A percentile compares a stretch with the other conserved stretches of the same genome.
phyloP scores from a whole-genome alignment of 2,329 filamentous ascomycete species.

The Neofusicoccum parvum region DNA sequence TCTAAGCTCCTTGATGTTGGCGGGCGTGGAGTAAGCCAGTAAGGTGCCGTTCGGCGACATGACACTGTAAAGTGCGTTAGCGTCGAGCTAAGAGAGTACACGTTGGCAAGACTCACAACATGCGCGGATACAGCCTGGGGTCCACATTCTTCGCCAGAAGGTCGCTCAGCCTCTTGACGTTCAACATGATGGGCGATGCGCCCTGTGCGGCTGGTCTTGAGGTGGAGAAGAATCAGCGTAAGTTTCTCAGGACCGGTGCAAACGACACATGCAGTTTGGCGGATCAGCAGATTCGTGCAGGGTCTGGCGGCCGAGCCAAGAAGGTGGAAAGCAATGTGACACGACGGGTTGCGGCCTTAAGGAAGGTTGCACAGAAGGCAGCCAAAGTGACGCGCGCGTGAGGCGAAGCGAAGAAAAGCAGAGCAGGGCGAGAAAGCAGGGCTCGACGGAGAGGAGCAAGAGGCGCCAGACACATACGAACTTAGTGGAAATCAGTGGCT shows the following conservation, averaged over 20 bases:
- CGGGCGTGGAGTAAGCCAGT: conserved; percentile 51
- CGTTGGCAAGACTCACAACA: conserved; percentile 37
- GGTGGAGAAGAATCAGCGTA: conserved; percentile 11
- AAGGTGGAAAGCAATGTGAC: conserved; percentile 10
- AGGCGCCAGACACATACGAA: background rate
- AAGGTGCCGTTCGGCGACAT: conserved; percentile 56
- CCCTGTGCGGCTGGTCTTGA: conserved; percentile 7
- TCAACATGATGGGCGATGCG: conserved; percentile 40
- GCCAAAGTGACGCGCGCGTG: background rate
- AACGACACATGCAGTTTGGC: conserved; percentile 10
- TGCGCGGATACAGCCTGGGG: conserved; percentile 44
- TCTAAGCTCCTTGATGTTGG: conserved; percentile 52
- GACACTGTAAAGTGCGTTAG: conserved; percentile 33
- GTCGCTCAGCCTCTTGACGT: conserved; percentile 46
- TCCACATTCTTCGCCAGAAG: conserved; percentile 48
- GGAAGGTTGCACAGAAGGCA: background rate
- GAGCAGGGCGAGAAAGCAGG: background rate
- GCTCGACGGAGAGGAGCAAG: background rate
- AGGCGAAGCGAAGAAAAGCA: background rate
- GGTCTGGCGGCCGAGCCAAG: background rate
- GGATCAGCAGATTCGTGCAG: conserved; percentile 22
- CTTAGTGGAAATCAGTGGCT: background rate
- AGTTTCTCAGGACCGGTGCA: background rate
- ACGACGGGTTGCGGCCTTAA: conserved; percentile 9
- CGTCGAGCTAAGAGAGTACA: background rate